These are phyloP conservation scores for Malus hybrid DNA, from an alignment of 331 rosid genomes.

Conservation along the genomic window DNA sequence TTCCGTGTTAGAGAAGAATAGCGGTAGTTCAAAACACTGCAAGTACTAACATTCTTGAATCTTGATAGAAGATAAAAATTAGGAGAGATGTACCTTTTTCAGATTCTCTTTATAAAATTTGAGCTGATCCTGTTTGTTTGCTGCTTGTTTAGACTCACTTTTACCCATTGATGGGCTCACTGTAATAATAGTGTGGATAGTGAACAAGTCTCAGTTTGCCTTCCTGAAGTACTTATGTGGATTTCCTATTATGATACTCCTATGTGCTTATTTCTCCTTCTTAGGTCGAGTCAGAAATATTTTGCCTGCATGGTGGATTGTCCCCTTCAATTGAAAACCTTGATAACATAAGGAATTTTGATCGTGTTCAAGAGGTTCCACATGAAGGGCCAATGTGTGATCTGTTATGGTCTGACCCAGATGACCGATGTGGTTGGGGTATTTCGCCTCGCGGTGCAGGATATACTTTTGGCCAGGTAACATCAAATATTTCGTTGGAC, in stretches of 20 bases:
- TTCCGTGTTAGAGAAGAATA: neutral
- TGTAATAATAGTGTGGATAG: neutral
- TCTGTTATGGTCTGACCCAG: slow-evolving; percentile 99
- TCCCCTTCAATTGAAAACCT: slow-evolving; percentile 99
- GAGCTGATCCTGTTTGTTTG: neutral
- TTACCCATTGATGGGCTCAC: neutral
- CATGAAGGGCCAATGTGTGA: slow-evolving; percentile 99
- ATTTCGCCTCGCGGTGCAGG: slow-evolving; percentile 99
- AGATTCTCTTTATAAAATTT: neutral
- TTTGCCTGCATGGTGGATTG: slow-evolving; percentile 95
- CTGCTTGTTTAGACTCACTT: neutral
- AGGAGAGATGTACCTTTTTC: neutral
- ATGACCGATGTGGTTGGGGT: slow-evolving; percentile 99
- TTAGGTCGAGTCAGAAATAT: slow-evolving; percentile 97
- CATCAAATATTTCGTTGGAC: neutral
- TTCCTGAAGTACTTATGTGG: neutral
- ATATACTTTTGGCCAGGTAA: slow-evolving; percentile 97
- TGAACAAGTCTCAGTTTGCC: neutral
- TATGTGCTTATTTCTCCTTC: slow-evolving; percentile 7
- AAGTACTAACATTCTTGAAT: neutral
- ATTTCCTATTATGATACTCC: slow-evolving; percentile 5
- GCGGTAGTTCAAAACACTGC: neutral
- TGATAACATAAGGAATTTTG: slow-evolving; percentile 85
- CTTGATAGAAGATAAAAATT: neutral
- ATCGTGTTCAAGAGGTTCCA: slow-evolving; percentile 99